These are phyloP conservation scores for Chalara sp. DNA, from an alignment of 2,329 filamentous ascomycete genomes.

Conservation along the genomic window DNA sequence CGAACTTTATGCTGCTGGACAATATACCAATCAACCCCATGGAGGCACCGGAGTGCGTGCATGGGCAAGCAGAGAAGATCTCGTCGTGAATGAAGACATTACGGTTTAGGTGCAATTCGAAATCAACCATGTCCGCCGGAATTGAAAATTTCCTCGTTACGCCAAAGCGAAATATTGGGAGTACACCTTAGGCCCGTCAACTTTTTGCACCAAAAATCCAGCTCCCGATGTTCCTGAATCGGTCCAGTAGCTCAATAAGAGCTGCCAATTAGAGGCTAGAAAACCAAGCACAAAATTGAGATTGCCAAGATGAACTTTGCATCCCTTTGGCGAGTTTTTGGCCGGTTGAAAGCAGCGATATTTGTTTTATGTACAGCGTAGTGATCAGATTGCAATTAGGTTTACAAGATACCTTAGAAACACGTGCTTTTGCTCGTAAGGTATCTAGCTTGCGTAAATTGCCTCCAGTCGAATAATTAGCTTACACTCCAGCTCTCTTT, in stretches of 20 bases:
- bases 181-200: conserved; percentile 44
- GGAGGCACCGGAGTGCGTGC: conserved; percentile 45
- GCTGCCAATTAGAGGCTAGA: too few species aligned
- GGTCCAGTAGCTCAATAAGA: conserved; percentile 29
- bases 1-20: conserved; percentile 46
- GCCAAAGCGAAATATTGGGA: conserved; percentile 49
- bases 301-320: too few species aligned
- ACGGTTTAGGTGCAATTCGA: conserved; percentile 53
- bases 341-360: too few species aligned
- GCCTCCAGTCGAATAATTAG: too few species aligned
- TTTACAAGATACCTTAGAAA: too few species aligned
- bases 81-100: conserved; percentile 44
- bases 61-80: conserved; percentile 43
- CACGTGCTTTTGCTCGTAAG: too few species aligned
- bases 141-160: conserved; percentile 64
- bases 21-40: conserved; percentile 49
- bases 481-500: too few species aligned
- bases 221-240: conserved; percentile 42
- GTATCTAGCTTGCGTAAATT: too few species aligned
- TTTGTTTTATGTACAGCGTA: too few species aligned
- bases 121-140: conserved; percentile 58
- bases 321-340: too few species aligned
- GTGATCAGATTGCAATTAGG: too few species aligned
- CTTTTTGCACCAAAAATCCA: conserved; percentile 44
- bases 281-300: too few species aligned